Percentiles rank a stretch among this genome's conserved stretches.
Conservation (phyloP, 1,284 basidiomycete genomes). For the Rhodotorula mucilaginosa region DNA sequence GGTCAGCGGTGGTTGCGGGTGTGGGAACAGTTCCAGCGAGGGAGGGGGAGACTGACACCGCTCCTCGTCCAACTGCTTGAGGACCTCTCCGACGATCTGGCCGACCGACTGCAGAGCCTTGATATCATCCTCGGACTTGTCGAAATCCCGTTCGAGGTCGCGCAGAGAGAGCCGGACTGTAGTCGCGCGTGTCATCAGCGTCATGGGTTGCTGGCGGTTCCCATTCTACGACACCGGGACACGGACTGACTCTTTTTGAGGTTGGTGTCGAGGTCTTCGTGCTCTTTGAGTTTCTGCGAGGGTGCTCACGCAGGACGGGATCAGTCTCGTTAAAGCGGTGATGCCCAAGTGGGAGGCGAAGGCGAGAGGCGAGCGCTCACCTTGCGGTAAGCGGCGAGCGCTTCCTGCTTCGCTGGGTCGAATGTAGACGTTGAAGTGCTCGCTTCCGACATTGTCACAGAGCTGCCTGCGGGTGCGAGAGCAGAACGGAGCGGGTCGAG, state of each 20-base stretch:
- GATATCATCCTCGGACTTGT: constrained; percentile 98
- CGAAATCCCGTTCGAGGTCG: constrained; percentile 82
- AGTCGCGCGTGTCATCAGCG: background rate
- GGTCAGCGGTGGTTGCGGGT: background rate
- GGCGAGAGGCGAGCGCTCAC: constrained; percentile 38
- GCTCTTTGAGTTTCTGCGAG: constrained; percentile 79
- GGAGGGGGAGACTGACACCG: constrained; percentile 66
- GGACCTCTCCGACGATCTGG: constrained; percentile 97
- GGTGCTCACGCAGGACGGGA: background rate
- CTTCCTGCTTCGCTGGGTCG: constrained; percentile 47
- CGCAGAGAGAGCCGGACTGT: constrained; percentile 56
- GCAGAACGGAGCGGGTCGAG: background rate
- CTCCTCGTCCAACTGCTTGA: constrained; percentile 98
- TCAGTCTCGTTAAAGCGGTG: background rate
- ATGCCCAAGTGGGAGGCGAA: background rate
- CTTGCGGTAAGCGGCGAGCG: constrained; percentile 51
- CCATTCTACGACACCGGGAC: too few relatives aligned
- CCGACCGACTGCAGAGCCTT: constrained; percentile 98
- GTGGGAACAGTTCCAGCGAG: too few relatives aligned
- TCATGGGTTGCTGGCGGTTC: background rate
- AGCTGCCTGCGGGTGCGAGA: background rate
- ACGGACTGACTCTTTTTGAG: constrained; percentile 76
- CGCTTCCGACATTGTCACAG: constrained; percentile 14
- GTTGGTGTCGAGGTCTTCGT: constrained; percentile 75
- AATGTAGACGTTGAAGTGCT: constrained; percentile 15